Percentiles rank a stretch among this genome's conserved stretches.
Conservation (phyloP, 768 basidiomycete species). For the Cantharellus anzutake region DNA sequence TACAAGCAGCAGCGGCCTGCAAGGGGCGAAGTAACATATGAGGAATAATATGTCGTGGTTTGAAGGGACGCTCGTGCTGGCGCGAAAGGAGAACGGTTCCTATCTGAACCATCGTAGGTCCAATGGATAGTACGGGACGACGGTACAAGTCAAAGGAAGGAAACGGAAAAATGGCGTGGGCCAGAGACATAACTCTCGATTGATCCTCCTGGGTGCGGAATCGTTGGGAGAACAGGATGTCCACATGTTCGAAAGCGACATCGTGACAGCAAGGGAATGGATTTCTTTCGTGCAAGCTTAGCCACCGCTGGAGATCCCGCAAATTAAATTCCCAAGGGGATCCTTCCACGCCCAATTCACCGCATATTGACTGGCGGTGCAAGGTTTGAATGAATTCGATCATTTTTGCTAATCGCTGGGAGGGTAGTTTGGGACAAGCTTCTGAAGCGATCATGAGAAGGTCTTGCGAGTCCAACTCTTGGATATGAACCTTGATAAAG, state of each 20-base stretch:
- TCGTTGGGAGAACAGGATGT: constrained; percentile 63
- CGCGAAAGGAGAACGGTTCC: constrained; percentile 34
- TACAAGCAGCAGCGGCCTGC: constrained; percentile 55
- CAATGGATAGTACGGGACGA: constrained; percentile 17
- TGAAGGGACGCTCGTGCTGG: constrained; percentile 19
- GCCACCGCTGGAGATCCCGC: constrained; percentile 86
- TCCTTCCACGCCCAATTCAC: constrained; percentile 54
- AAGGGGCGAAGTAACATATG: constrained; percentile 44
- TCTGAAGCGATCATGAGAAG: constrained; percentile 58
- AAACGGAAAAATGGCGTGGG: constrained; percentile 16
- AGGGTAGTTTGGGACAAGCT: constrained; percentile 43
- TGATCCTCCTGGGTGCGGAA: constrained; percentile 66
- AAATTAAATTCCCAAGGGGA: constrained; percentile 98
- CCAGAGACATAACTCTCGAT: constrained; percentile 16
- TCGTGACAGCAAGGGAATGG: background rate
- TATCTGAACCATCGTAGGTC: constrained; percentile 29
- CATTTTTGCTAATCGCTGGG: constrained; percentile 44
- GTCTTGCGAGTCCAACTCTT: constrained; percentile 64
- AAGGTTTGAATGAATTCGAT: constrained; percentile 57
- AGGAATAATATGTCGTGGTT: constrained; percentile 26
- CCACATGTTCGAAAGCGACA: constrained; percentile 50
- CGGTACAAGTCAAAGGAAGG: background rate
- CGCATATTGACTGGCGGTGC: constrained; percentile 13
- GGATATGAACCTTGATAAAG: constrained; percentile 92
- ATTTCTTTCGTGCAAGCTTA: constrained; percentile 23